Base-by-base conservation (phyloP, 768 basidiomycete genomes). In the Chalciporus piperatus region DNA sequence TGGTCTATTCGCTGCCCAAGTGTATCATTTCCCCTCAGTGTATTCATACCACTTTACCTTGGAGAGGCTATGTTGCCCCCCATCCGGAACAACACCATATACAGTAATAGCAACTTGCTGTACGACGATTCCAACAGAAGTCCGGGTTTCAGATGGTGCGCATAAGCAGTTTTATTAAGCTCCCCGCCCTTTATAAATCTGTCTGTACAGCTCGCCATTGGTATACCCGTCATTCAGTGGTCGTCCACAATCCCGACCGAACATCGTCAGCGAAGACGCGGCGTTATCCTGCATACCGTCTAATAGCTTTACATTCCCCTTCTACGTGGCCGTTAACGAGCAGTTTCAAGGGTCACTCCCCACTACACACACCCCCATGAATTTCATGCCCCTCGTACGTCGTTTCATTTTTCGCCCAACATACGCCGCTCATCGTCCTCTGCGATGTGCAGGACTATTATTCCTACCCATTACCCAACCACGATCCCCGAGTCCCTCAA, bases 51-150 rank as follows among this genome's bases (percentile, higher is more conserved):
- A 48, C 47, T 28, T 17, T 37, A 6, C 6, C 16, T n/a, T 7
- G 35, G 16, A 27, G 14, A 37, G 38, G 46, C 41, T 1, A 59
- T 59, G n/a, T n/a, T n/a, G 57, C 16, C 30, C 5, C 14, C 6
- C 3, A 22, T 1, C 6, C 16, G n/a, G 57, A 44, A 66, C 48
- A 61, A 54, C 62, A 52, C 28, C 11, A 1, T 7, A 3, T 47
- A 65, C 64, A 64, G 63, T 39, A 65, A n/a, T 23, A 19, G 11
- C 28, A 39, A 28, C 12, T 8, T 66, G 62, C 58, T 64, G 59
- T 61, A 51, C 19, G 12, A 4, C 40, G 19, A 53, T 45, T 30
- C 51, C 41, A 47, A 45, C 38, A 23, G 45, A 41, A 8, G 32
- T 35, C 47, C 40, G 52, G 25, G 23, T 17, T 42, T 56, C 33